These are phyloP conservation scores for Paramecium sexaurelia DNA, from an alignment of 73 alveolate genomes.

Conservation along the genomic window DNA sequence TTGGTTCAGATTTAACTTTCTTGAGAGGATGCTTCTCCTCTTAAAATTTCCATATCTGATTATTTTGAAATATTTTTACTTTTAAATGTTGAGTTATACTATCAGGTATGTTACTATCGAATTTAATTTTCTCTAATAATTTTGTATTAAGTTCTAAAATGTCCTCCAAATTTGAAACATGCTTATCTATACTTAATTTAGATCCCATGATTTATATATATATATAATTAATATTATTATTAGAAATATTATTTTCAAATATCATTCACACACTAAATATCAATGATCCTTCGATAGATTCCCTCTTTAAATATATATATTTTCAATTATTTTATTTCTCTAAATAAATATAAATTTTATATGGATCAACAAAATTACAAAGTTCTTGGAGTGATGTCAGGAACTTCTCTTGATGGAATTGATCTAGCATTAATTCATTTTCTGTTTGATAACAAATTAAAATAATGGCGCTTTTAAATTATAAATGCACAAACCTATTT, in stretches of 20 bases:
- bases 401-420: background rate
- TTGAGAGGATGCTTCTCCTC: slow-evolving; percentile 56
- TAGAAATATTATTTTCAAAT: background rate
- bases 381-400: background rate
- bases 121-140: slow-evolving; percentile 64
- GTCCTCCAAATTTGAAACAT: slow-evolving; percentile 66
- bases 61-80: slow-evolving; percentile 39
- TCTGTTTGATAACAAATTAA: background rate
- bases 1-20: slow-evolving; percentile 53
- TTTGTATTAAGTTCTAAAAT: slow-evolving; percentile 64
- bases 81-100: slow-evolving; percentile 61
- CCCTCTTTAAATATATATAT: background rate
- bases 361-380: background rate
- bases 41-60: slow-evolving; percentile 67
- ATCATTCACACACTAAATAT: background rate
- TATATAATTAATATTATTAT: background rate
- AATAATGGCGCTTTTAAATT: background rate
- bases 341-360: background rate
- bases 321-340: background rate
- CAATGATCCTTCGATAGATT: background rate
- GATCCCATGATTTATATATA: slow-evolving; percentile 57
- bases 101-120: slow-evolving; percentile 65
- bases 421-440: background rate
- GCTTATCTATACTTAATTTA: slow-evolving; percentile 65
- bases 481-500: background rate